A percentile compares a stretch with the other conserved stretches of the same genome.
Conservation (phyloP, 2,329 filamentous ascomycete species). For the Dothistroma pini region DNA sequence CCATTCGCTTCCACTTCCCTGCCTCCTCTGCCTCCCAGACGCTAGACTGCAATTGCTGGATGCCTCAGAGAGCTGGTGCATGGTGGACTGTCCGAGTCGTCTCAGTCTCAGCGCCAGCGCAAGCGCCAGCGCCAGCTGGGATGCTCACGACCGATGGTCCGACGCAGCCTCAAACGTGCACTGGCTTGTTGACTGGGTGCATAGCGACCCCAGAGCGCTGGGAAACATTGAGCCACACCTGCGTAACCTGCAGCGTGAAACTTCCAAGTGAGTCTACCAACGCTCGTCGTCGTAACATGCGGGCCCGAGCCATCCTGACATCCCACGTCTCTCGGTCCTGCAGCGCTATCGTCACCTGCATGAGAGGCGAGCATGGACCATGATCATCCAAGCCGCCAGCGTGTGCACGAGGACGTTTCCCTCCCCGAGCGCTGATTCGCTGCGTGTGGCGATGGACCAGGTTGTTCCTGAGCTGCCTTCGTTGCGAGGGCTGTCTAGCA, state of each 20-base stretch:
- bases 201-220: neutral
- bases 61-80: neutral
- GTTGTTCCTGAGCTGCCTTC: conserved; percentile 9
- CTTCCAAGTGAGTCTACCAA: neutral
- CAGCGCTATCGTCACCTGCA: neutral
- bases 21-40: neutral
- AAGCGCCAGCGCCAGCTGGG: neutral
- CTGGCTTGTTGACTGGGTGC: neutral
- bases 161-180: neutral
- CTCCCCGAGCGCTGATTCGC: neutral
- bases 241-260: no score
- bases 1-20: conserved; percentile 1
- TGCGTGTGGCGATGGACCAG: neutral
- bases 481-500: neutral
- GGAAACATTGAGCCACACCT: neutral
- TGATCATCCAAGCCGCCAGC: conserved; percentile 7
- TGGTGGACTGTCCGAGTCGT: neutral
- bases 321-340: conserved; percentile 1
- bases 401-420: conserved; percentile 9
- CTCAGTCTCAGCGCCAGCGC: neutral
- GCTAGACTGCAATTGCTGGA: neutral
- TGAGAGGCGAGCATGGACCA: conserved; percentile 2
- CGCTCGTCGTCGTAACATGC: neutral
- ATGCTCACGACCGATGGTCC: neutral
- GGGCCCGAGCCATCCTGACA: neutral